Base-by-base conservation (phyloP, 2,329 filamentous ascomycete species). In the Fusarium proliferatum region DNA sequence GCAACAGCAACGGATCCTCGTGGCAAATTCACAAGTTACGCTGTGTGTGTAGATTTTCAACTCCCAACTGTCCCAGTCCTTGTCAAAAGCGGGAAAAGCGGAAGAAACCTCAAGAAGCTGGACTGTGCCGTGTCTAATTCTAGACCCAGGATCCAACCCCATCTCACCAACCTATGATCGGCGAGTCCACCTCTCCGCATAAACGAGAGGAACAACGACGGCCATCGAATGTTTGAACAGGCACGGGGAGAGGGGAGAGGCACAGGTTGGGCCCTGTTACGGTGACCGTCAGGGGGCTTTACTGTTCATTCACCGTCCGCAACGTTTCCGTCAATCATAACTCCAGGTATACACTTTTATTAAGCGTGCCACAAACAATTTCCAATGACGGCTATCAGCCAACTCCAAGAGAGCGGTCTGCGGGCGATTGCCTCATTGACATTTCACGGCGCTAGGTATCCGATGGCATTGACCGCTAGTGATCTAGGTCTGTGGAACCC, bases 401-500 rank as follows among this genome's bases (percentile, higher is more conserved):
- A 55, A 38, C 34, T 61, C 65, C 58, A 59, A 38, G 67, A 66
- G 61, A 67, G 72, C 74, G 74, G 74, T 76, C 72, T 74, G 65
- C 51, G 68, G 57, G 51, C 57, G 64, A 62, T 65, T 74, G 52
- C 73, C 23, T 67, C 21, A 30, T 42, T 69, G 33, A 49, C 45
- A 45, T 67, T 53, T 60, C 59, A 72, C 61, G 26, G 56, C 42
- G 21, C 19, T 56, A 30, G 30, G 30, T 30, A 39, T 60, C 52
- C 49, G 58, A 75, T 63, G 60, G 64, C 61, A 73, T 76, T 75
- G 74, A 69, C 74, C 67, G 74, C 72, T 53, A 60, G 48, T 64
- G 58, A 67, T 60, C 48, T 51, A 21, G 53, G 56, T 53, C 43
- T 66, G 69, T 67, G 59, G n/a, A 30, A 51, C 56, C 42, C 23